A percentile compares a stretch with the other conserved stretches of the same genome.
Conservation (phyloP, 495 filamentous ascomycete genomes). For the Oleoguttula mirabilis region DNA sequence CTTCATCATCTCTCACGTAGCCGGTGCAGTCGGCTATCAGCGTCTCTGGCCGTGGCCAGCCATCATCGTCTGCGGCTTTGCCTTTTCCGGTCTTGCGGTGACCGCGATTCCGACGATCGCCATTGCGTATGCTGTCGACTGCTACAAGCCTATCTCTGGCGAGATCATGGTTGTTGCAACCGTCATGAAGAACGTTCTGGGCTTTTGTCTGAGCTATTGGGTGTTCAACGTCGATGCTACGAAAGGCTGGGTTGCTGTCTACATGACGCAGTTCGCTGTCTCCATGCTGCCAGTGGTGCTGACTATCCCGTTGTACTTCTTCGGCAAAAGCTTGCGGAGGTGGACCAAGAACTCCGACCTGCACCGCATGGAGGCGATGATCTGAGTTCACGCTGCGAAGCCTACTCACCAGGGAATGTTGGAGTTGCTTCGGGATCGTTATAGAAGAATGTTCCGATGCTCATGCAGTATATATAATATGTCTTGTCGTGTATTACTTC, state of each 20-base stretch:
- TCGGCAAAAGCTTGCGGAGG: conserved; percentile 23
- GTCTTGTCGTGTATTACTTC: no score
- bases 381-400: no score
- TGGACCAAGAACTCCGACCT: conserved; percentile 24
- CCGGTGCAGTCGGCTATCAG: conserved; percentile 43
- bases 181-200: conserved; percentile 49
- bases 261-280: conserved; percentile 17
- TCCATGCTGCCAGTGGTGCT: conserved; percentile 23
- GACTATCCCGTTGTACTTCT: conserved; percentile 23
- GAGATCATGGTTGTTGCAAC: conserved; percentile 51
- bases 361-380: conserved; percentile 14
- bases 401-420: no score
- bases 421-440: no score
- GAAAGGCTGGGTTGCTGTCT: conserved; percentile 20
- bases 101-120: conserved; percentile 42
- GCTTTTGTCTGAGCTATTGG: conserved; percentile 20
- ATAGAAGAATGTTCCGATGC: no score
- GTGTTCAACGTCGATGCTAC: conserved; percentile 21
- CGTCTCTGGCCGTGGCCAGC: conserved; percentile 43
- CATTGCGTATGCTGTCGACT: conserved; percentile 42
- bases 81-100: conserved; percentile 41
- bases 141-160: conserved; percentile 48
- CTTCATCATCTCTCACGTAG: conserved; percentile 42
- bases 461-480: no score
- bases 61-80: conserved; percentile 40